Conservation (phyloP, 495 filamentous ascomycete species). For the Podospora pseudopauciseta region DNA sequence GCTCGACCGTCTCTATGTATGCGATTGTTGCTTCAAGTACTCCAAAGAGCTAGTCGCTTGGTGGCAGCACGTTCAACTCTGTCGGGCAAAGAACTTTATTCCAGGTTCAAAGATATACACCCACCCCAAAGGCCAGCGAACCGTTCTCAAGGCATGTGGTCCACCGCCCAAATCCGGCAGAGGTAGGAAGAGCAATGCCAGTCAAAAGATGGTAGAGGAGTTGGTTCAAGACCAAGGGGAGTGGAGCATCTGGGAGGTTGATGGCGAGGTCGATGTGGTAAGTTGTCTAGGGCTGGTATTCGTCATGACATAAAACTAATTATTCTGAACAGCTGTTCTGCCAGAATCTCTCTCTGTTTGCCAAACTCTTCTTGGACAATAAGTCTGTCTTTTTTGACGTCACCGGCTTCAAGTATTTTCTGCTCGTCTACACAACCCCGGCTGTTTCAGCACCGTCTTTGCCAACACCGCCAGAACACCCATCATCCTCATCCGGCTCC, state of each 20-base stretch:
- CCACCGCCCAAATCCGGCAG: slow-evolving; percentile 39
- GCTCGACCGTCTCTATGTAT: slow-evolving; percentile 73
- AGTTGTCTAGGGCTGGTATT: slow-evolving; percentile 20
- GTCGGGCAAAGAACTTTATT: slow-evolving; percentile 38
- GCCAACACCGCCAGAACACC: slow-evolving; percentile 30
- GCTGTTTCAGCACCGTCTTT: slow-evolving; percentile 7
- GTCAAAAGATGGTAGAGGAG: slow-evolving; percentile 54
- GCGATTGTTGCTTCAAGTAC: slow-evolving; percentile 92
- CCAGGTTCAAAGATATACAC: slow-evolving; percentile 47
- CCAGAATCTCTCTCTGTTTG: slow-evolving; percentile 93
- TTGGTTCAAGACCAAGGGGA: slow-evolving; percentile 51
- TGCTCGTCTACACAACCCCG: slow-evolving; percentile 65
- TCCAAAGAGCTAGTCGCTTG: slow-evolving; percentile 64
- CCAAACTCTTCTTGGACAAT: slow-evolving; percentile 96
- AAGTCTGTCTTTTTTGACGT: slow-evolving; percentile 99
- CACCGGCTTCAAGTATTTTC: slow-evolving; percentile 90
- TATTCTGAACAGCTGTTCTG: slow-evolving; percentile 65
- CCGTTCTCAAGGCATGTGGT: slow-evolving; percentile 26
- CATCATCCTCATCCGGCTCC: slow-evolving; percentile 6
- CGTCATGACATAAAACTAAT: slow-evolving; percentile 6
- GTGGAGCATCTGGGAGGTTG: slow-evolving; percentile 80
- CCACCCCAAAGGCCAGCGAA: slow-evolving; percentile 43
- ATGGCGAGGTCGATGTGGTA: slow-evolving; percentile 77
- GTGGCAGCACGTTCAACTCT: slow-evolving; percentile 44
- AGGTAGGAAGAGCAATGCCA: slow-evolving; percentile 36